phyloP scores from a whole-genome alignment of 2,329 filamentous ascomycete genomes.

The Tolypocladium pustulatum region DNA sequence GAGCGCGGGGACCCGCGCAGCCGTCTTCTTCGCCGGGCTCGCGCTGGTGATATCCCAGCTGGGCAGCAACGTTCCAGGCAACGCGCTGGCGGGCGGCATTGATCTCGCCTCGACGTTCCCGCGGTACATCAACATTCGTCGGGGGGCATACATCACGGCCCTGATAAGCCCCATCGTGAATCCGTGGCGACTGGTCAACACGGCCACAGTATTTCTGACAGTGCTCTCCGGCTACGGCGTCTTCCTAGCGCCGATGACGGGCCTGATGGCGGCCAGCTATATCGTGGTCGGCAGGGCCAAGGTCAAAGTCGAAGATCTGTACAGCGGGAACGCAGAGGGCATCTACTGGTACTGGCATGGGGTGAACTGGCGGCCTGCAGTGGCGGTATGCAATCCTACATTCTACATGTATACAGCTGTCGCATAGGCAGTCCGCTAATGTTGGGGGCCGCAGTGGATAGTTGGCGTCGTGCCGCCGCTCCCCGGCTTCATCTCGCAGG shows the following conservation, averaged over 20 bases:
- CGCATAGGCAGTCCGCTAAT: neutral
- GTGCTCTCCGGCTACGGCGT: constrained; percentile 25
- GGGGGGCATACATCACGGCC: constrained; percentile 25
- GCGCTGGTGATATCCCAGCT: constrained; percentile 25
- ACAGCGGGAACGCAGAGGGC: constrained; percentile 15
- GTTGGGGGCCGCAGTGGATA: constrained; percentile 20
- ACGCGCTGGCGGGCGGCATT: constrained; percentile 26
- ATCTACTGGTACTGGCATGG: constrained; percentile 31
- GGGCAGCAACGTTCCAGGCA: constrained; percentile 25
- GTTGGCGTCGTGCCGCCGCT: constrained; percentile 27
- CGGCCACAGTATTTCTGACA: constrained; percentile 23
- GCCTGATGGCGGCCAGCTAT: constrained; percentile 27
- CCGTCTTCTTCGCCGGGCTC: constrained; percentile 26
- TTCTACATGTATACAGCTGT: neutral
- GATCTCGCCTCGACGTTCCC: constrained; percentile 27
- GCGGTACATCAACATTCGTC: constrained; percentile 25
- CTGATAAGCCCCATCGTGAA: constrained; percentile 24
- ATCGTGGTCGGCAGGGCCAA: constrained; percentile 20
- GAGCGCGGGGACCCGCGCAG: constrained; percentile 22
- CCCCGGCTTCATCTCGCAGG: constrained; percentile 30
- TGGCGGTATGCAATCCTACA: constrained; percentile 19
- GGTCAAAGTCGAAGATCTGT: constrained; percentile 25
- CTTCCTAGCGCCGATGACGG: constrained; percentile 28
- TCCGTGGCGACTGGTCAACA: constrained; percentile 27
- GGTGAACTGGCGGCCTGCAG: constrained; percentile 27